Evolutionary conservation across 2,329 filamentous ascomycete genomes (phyloP).

Genomic region (Rutstroemia sp.): DNA sequence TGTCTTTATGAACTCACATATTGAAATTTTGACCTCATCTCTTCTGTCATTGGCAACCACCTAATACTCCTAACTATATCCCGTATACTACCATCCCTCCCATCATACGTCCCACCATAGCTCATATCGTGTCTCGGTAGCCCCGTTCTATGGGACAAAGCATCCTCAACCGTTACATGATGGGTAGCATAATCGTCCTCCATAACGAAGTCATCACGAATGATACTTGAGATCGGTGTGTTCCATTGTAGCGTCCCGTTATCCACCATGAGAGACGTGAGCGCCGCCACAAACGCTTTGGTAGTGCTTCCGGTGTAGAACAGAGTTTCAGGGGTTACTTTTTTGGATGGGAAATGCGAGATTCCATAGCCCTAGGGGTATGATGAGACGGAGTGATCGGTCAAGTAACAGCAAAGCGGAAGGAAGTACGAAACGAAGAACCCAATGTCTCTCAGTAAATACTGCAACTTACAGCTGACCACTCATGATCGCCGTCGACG

Average conservation of each 20-base stretch:
- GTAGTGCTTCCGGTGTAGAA: conserved; percentile 50
- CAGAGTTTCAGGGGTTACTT: conserved; percentile 40
- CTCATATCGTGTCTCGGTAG: conserved; percentile 37
- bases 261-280: conserved; percentile 43
- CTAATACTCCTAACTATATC: conserved; percentile 37
- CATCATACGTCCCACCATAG: conserved; percentile 29
- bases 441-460: no score
- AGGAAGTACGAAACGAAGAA: background rate
- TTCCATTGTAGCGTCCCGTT: conserved; percentile 40
- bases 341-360: conserved; percentile 30
- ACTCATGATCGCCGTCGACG: conserved; percentile 37
- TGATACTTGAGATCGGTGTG: conserved; percentile 38
- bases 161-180: conserved; percentile 47
- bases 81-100: conserved; percentile 25
- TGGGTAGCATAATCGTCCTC: conserved; percentile 38
- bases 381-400: background rate
- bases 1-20: conserved; percentile 29
- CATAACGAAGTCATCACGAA: conserved; percentile 46
- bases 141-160: conserved; percentile 45
- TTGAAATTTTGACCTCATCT: conserved; percentile 38
- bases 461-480: conserved; percentile 31
- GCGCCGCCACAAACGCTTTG: conserved; percentile 47
- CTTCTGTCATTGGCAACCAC: conserved; percentile 36
- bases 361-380: conserved; percentile 33
- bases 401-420: background rate